Base-by-base conservation (phyloP, 1,284 basidiomycete species). In the Gomphus bonarii region DNA sequence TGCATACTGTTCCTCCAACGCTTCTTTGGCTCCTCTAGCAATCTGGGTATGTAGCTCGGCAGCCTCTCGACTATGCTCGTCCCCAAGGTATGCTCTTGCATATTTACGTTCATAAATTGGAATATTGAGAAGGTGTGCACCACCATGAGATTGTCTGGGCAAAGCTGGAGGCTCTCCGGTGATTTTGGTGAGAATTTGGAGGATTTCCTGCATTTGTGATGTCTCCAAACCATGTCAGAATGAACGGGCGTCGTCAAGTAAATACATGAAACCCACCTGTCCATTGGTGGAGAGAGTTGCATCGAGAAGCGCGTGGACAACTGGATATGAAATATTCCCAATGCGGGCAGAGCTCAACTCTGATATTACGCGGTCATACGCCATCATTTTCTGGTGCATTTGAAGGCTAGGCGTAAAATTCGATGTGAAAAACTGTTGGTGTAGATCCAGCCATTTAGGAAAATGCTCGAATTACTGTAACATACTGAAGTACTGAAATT, bases 381-480 rank as follows among this genome's bases (percentile, higher is more conserved):
- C 84, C 82, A 95, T 90, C 91, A 95, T 95, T 72, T 92, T 92
- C 68, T 80, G 85, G 71, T 95, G 94, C 80, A 91, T 86, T 64
- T 88, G 84, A 51, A 88, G 69, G 20, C 77, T 82, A 22, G 84
- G 72, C 59, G 75, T 79, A 51, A 63, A 57, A 20, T 33, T 58
- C 57, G 61, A 52, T n/a, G 56, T 57, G 42, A 59, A 55, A 50
- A 55, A 53, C 61, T 63, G 47, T 25, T 47, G 33, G 48, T 44
- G 35, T 52, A 49, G 51, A 48, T 60, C 56, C 20, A 58, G 36
- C 9, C 11, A 49, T 16, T 31, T 22, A 31, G 14, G 28, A 12
- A 28, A 10, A 4, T 25, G 16, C 20, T n/a, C 18, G 11, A 36
- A 53, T 9, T n/a, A 14, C 3, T 31, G 30, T 53, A 20, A 52